Conservation (phyloP, 768 basidiomycete genomes). For the Neoboletus magnificus region DNA sequence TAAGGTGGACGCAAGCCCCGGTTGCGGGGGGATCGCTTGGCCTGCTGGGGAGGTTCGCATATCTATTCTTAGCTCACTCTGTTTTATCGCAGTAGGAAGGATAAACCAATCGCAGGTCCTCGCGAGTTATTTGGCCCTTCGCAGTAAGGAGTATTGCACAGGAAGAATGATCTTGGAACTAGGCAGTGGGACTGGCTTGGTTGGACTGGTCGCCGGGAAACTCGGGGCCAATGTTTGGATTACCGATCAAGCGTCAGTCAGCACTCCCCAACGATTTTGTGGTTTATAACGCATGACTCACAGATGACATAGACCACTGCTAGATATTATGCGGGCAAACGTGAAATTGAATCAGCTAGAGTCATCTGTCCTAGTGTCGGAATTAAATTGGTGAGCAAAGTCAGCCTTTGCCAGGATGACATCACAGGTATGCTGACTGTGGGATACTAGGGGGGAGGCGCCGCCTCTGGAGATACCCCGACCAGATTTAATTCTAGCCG, state of each 20-base stretch:
- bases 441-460: constrained; percentile 57
- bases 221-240: constrained; percentile 71
- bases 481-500: constrained; percentile 77
- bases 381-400: constrained; percentile 74
- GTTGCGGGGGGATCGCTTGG: constrained; percentile 92
- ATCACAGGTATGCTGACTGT: constrained; percentile 1
- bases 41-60: constrained; percentile 78
- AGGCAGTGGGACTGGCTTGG: constrained; percentile 89
- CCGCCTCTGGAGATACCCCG: constrained; percentile 45
- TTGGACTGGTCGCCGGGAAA: constrained; percentile 78
- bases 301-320: constrained; percentile 53
- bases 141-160: constrained; percentile 46
- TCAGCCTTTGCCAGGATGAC: constrained; percentile 1
- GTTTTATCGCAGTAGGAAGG: not conserved
- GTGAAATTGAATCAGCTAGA: constrained; percentile 61
- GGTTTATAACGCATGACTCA: constrained; percentile 8
- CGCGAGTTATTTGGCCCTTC: constrained; percentile 66
- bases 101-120: constrained; percentile 54
- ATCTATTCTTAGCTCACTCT: not conserved
- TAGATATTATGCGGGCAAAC: constrained; percentile 78
- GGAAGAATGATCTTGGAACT: constrained; percentile 72
- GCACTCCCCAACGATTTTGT: constrained; percentile 10
- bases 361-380: constrained; percentile 51
- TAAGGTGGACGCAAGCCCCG: constrained; percentile 74
- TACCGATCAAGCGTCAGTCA: constrained; percentile 86